Base-by-base conservation (phyloP, 2,329 filamentous ascomycete species). In the Passalora sequoiae region DNA sequence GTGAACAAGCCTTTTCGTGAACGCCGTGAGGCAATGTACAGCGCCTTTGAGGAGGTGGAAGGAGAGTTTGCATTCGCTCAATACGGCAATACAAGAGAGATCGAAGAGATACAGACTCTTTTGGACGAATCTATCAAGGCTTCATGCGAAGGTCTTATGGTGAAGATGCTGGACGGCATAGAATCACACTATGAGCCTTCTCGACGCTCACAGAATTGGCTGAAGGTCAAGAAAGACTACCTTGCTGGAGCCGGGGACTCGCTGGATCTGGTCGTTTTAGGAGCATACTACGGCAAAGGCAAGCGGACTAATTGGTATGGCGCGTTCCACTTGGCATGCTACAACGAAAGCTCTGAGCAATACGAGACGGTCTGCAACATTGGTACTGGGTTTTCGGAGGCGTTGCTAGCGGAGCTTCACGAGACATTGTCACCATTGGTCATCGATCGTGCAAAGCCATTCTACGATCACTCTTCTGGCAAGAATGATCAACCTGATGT, bases 361-460 rank as follows among this genome's bases (percentile, higher is more conserved):
- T 98, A 94, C 69, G 92, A 98, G 67, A 94, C 89, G 0, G 83
- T 98, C 2, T 98, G 92, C 78, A 98, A 98, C 66, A 97, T 98
- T 58, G 92, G 92, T 54, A 98, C 92, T 0, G 92, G 92, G 2
- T 98, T 98, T 69, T 91, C 84, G 1, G 92, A 98, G 67, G 86
- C 83, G n/a, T 76, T 91, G 2, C 83, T 98, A n/a, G 86, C 94
- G 59, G 84, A 89, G 25, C 74, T 97, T 10, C 81, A 97, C 70
- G 73, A 77, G 17, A 75, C 83, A 39, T 80, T 98, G 20, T 83
- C 79, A 0, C 76, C 80, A 6, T 80, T 88, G 38, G 81, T 84
- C 54, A 98, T 98, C 56, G 88, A 94, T 61, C 81, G 83, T 1
- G 80, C 91, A 1, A 98, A 98, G 62, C 92, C 92, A 0, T 98